Evolutionary conservation across 768 basidiomycete genomes (phyloP).

Genomic region (Lentinus tigrinus): DNA sequence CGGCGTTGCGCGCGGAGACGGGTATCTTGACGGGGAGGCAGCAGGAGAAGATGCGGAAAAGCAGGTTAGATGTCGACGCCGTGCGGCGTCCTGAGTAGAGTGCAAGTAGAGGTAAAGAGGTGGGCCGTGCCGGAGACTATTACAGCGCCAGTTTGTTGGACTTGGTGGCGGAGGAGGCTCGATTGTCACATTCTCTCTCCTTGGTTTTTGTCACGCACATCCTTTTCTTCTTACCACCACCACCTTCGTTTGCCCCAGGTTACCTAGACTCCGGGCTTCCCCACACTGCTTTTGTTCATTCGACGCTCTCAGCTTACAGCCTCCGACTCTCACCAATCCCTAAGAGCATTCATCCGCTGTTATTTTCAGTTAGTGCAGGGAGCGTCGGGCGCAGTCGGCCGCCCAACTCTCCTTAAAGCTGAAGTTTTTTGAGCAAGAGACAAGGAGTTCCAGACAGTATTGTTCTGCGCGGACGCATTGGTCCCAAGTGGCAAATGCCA

Average conservation of each 20-base stretch:
- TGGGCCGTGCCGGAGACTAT: neutral
- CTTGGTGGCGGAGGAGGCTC: constrained; percentile 5
- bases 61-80: constrained; percentile 4
- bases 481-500: too few species aligned
- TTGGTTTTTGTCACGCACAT: constrained; percentile 1
- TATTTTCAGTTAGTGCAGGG: neutral
- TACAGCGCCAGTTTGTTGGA: neutral
- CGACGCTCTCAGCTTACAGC: neutral
- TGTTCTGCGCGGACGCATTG: too few species aligned
- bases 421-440: too few species aligned
- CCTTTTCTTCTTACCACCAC: neutral
- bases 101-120: neutral
- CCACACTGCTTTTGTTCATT: neutral
- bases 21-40: constrained; percentile 8
- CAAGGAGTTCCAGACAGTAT: too few species aligned
- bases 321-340: neutral
- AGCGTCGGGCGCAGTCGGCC: neutral
- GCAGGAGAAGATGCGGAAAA: constrained; percentile 12
- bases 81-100: neutral
- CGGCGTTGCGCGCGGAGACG: neutral
- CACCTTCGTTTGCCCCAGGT: neutral
- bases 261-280: neutral
- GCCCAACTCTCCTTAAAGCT: too few species aligned
- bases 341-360: neutral
- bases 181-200: constrained; percentile 9